phyloP scores from a whole-genome alignment of 495 filamentous ascomycete species.

The Xylaria castorea region DNA sequence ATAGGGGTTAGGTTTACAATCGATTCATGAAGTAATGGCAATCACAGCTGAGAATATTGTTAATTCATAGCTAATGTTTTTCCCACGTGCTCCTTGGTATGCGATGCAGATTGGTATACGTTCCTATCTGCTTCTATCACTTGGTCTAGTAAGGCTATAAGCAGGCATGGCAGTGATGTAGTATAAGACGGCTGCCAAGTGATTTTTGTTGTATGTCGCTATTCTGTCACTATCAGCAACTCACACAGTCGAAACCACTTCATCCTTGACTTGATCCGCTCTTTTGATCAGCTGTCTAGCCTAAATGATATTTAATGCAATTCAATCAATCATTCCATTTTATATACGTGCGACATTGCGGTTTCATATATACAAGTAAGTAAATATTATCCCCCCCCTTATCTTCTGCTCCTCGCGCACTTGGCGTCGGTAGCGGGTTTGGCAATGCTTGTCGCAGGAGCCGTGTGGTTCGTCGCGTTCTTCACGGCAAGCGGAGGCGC shows the following conservation, averaged over 20 bases:
- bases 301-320: background rate
- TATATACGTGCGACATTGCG: conserved; percentile 17
- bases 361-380: conserved; percentile 24
- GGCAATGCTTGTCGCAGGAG: background rate
- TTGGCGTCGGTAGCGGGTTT: background rate
- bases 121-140: background rate
- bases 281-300: background rate
- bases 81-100: background rate
- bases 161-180: background rate
- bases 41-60: conserved; percentile 19
- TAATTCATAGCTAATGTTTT: conserved; percentile 6
- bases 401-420: background rate
- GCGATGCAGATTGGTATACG: background rate
- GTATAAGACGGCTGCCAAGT: background rate
- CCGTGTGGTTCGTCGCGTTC: background rate
- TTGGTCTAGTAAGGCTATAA: background rate
- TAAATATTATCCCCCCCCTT: background rate
- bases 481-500: conserved; percentile 35
- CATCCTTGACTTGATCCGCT: background rate
- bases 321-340: background rate
- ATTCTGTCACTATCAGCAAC: background rate
- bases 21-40: conserved; percentile 20
- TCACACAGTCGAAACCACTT: background rate
- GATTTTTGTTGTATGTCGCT: background rate
- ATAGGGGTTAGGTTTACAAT: background rate